Evolutionary conservation across 202 grass and related monocot genomes (phyloP).

Genomic region (Digitaria exilis): DNA sequence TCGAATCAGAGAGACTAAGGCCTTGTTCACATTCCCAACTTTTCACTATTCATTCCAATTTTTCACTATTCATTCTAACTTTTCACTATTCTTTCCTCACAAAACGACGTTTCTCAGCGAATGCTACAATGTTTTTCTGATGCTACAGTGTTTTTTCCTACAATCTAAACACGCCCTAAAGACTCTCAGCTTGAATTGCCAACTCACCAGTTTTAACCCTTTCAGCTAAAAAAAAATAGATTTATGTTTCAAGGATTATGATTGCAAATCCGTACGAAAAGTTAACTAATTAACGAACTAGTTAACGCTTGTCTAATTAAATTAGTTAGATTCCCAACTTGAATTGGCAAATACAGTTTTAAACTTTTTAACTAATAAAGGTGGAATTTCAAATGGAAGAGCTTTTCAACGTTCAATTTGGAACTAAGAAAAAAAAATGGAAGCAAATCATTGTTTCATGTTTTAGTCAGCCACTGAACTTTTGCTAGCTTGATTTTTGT

Average conservation of each 20-base stretch:
- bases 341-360: not conserved
- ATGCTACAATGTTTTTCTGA: no score
- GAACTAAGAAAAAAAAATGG: not conserved
- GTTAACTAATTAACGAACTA: not conserved
- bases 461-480: not conserved
- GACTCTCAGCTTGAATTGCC: not conserved
- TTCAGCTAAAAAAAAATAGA: not conserved
- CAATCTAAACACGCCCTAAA: no score
- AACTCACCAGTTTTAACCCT: not conserved
- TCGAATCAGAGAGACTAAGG: no score
- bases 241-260: not conserved
- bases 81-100: no score
- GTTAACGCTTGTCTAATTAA: not conserved
- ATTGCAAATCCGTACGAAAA: not conserved
- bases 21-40: no score
- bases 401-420: not conserved
- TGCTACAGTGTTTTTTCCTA: no score
- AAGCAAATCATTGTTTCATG: not conserved
- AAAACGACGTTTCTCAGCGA: no score
- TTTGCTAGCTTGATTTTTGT: not conserved
- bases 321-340: not conserved
- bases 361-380: not conserved
- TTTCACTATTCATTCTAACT: no score
- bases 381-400: not conserved
- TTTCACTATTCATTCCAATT: no score